These are phyloP conservation scores for Drechslera avenae DNA, from an alignment of 2,329 filamentous ascomycete species.

Conservation along the genomic window DNA sequence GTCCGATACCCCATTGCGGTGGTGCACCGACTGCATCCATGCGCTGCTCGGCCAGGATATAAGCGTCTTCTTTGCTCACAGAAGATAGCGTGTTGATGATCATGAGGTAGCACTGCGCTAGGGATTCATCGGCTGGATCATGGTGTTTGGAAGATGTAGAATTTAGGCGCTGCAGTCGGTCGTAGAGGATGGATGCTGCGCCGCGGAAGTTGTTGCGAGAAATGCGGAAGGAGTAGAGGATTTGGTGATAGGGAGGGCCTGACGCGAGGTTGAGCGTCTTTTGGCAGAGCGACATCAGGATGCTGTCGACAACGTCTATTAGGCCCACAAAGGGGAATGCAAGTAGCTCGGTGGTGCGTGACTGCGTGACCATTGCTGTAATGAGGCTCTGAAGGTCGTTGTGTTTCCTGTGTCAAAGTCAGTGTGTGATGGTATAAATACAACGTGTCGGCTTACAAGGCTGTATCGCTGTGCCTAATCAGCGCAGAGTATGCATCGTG, in stretches of 20 bases:
- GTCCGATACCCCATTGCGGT: slow-evolving; percentile 37
- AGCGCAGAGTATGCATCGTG: slow-evolving; percentile 82
- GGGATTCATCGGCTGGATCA: slow-evolving; percentile 57
- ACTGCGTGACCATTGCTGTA: slow-evolving; percentile 43
- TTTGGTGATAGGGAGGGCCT: slow-evolving; percentile 76
- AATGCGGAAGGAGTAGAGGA: slow-evolving; percentile 90
- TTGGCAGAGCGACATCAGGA: slow-evolving; percentile 73
- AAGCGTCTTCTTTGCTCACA: slow-evolving; percentile 79
- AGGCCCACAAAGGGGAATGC: slow-evolving; percentile 79
- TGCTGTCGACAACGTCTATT: slow-evolving; percentile 76
- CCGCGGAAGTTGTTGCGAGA: slow-evolving; percentile 85
- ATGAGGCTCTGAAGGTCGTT: slow-evolving; percentile 72
- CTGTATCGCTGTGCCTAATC: slow-evolving; percentile 70
- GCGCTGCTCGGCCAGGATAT: slow-evolving; percentile 67
- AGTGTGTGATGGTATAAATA: slow-evolving; percentile 7
- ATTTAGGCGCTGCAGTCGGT: slow-evolving; percentile 60
- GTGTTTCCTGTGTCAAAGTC: slow-evolving; percentile 56
- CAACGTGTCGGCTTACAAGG: slow-evolving; percentile 55
- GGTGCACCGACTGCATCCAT: slow-evolving; percentile 47
- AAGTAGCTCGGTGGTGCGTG: slow-evolving; percentile 59
- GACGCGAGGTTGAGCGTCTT: slow-evolving; percentile 67
- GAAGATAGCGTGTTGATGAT: slow-evolving; percentile 93
- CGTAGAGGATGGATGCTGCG: slow-evolving; percentile 63
- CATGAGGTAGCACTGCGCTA: slow-evolving; percentile 79
- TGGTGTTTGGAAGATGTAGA: slow-evolving; percentile 46